Base-by-base conservation (phyloP, 495 filamentous ascomycete genomes). In the Penicillium cinerascens region DNA sequence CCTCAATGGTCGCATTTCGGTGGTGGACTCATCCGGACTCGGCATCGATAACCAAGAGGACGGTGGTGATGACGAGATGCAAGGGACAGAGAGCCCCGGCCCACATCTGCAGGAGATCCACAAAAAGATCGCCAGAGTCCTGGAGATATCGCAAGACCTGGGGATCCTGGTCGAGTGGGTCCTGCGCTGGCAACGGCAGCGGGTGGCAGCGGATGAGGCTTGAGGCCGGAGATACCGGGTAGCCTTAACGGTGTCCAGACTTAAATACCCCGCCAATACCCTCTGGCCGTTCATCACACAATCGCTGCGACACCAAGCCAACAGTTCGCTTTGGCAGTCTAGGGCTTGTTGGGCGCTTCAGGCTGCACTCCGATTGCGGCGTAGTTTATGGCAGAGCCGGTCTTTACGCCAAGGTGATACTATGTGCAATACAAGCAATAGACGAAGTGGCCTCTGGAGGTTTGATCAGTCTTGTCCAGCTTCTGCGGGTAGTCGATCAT, bases 161-260 rank as follows among this genome's bases (percentile, higher is more conserved):
- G 80, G 82, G 5, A 75, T 79, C 42, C 72, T 82, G 66, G 79
- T 77, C n/a, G 81, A 86, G 69, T 87, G 74, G 65, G 64, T 70
- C 42, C 50, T 70, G 21, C 63, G 61, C 51, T 69, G 65, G 70
- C 47, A 59, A 51, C 66, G 60, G 44, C 64, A 64, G 54, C 68
- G 62, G 44, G 46, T 46, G 61, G 49, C 27, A 50, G 52, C 43
- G 56, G 51, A 22, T 61, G 57, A 63, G 38, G 38, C 48, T 40
- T 33, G 11, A 33, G 42, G 44, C 42, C 50, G 58, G 25, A 58
- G 53, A 59, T 49, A 49, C 44, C 9, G 33, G 25, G 6, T 16
- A 36, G 21, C 37, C 29, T 38, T n/a, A 39, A 37, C 41, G 25
- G n/a, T 48, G 36, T 48, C 35, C 22, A 40, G 26, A 39, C 46